Conservation (phyloP, 768 basidiomycete species). For the Amanita pallidorosea region DNA sequence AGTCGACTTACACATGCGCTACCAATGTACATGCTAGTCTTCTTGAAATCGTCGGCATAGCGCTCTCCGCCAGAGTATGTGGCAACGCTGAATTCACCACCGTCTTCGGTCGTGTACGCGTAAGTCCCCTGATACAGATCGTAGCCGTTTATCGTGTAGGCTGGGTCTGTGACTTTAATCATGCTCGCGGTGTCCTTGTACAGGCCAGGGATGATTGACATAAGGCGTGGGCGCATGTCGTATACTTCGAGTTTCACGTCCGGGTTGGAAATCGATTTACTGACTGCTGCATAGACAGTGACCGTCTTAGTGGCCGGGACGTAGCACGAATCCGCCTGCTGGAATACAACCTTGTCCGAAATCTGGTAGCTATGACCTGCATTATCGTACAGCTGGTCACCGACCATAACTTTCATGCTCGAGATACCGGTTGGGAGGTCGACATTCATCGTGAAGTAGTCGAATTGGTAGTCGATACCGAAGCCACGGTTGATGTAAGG, state of each 20-base stretch:
- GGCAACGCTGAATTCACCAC: conserved; percentile 1
- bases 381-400: background rate
- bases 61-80: background rate
- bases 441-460: background rate
- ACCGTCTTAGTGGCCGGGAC: background rate
- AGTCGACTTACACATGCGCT: background rate
- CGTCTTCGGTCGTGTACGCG: background rate
- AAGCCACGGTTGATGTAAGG: conserved; percentile 1
- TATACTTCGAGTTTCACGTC: background rate
- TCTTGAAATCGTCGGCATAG: background rate
- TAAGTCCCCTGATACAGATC: background rate
- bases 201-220: background rate
- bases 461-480: background rate
- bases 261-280: background rate
- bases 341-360: conserved; percentile 1
- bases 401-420: background rate
- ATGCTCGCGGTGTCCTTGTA: background rate
- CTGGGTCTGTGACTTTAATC: background rate
- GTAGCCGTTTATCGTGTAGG: background rate
- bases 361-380: background rate
- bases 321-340: background rate
- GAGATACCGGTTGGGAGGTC: background rate
- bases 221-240: background rate
- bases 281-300: background rate
- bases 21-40: background rate